Evolutionary conservation across 2,329 filamentous ascomycete species (phyloP), one percentile per base, ranked within the genome.

Genomic region (Oidium heveae): DNA sequence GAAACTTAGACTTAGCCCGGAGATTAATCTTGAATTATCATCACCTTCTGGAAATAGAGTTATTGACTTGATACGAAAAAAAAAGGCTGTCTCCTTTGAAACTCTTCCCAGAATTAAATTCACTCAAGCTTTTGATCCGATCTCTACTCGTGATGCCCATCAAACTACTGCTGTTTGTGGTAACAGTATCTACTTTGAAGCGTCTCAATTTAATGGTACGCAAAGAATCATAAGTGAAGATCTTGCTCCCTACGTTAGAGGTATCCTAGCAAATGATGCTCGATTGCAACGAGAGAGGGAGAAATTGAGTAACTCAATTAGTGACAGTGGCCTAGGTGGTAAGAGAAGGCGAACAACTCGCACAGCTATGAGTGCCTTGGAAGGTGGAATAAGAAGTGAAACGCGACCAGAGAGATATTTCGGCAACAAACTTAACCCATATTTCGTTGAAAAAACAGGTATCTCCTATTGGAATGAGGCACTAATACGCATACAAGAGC

Each of bases 241-340:
- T 58, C 71, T 96, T 1, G 88, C 87, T 0, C 91, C 93, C 0
- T 96, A 86, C 65, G 76, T 96, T n/a, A 83, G 93, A 12, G 74
- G 75, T 39, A 96, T 98, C 57, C 79, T 89, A 1, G 73, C 79
- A 0, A 84, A 82, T 63, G 89, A 96, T 61, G 70, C 78, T 20
- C 73, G 72, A 0, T 73, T 91, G 1, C 82, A 86, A 62, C 71
- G 77, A 57, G 77, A 86, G 58, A 76, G 86, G 12, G 65, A 76
- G 8, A 73, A 74, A 18, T 66, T 84, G 10, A 78, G 77, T 59
- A 77, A 72, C 54, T 66, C 86, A 0, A 67, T 84, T 13, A 77
- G 75, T 54, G 75, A 80, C 58, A 75, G 75, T 6, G 74, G 73
- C 15, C 65, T 63, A 43, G 58, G 32, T 28, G 36, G 61, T 2